These are phyloP conservation scores for Neostapfia colusana DNA, from an alignment of 176 grass and related monocot genomes.

Conservation along the genomic window DNA sequence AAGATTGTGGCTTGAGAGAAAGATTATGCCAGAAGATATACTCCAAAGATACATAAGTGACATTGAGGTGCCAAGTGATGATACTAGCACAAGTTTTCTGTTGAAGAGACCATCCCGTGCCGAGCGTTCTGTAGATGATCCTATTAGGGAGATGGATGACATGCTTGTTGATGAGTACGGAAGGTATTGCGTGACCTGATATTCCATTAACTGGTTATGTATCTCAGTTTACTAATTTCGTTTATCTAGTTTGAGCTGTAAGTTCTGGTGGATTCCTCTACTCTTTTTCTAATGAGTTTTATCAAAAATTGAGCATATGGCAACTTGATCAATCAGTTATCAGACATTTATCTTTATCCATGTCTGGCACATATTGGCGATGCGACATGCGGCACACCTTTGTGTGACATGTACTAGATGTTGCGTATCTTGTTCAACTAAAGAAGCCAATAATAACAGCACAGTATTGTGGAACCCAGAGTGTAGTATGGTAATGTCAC, in stretches of 20 bases:
- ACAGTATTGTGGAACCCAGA: slow-evolving; percentile 6
- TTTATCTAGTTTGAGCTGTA: slow-evolving; percentile 15
- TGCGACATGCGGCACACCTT: not conserved
- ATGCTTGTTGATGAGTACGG: slow-evolving; percentile 99
- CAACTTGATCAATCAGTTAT: slow-evolving; percentile 8
- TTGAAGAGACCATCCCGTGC: slow-evolving; percentile 68
- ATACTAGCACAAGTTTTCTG: slow-evolving; percentile 49
- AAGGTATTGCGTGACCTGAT: slow-evolving; percentile 62
- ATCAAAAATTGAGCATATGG: not conserved
- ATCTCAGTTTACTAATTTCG: slow-evolving; percentile 7
- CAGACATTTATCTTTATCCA: not conserved
- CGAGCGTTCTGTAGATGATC: slow-evolving; percentile 95
- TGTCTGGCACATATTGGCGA: slow-evolving; percentile 14
- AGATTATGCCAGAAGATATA: slow-evolving; percentile 86
- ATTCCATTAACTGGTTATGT: slow-evolving; percentile 23
- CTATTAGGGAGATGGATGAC: slow-evolving; percentile 96
- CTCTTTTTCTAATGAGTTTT: not conserved
- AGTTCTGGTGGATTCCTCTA: slow-evolving; percentile 22
- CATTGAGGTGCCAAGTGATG: slow-evolving; percentile 74
- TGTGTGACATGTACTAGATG: not conserved
- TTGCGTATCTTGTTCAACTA: slow-evolving; percentile 10
- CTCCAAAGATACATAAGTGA: slow-evolving; percentile 71
- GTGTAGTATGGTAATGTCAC: slow-evolving; percentile 21
- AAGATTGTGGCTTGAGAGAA: slow-evolving; percentile 94
- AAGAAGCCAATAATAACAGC: slow-evolving; percentile 18